These are phyloP conservation scores for Dioszegia crocea DNA, from an alignment of 768 basidiomycete genomes.

Conservation along the genomic window DNA sequence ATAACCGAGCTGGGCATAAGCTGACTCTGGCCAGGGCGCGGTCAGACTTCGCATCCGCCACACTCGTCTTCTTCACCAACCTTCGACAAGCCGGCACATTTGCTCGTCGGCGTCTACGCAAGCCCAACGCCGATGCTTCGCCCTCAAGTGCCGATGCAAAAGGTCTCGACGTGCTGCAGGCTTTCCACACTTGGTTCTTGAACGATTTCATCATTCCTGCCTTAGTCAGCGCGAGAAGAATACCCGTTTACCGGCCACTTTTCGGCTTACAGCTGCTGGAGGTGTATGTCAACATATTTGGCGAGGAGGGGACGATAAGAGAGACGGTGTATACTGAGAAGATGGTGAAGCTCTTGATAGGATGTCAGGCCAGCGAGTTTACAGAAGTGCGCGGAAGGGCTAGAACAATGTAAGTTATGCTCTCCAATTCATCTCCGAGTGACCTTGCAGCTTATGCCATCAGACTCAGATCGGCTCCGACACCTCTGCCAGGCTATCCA, in stretches of 20 bases:
- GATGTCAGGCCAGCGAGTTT: slow-evolving; percentile 45
- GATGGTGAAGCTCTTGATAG: slow-evolving; percentile 34
- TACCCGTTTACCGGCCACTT: slow-evolving; percentile 23
- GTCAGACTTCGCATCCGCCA: slow-evolving; percentile 30
- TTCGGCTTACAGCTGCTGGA: slow-evolving; percentile 23
- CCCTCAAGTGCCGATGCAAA: background rate
- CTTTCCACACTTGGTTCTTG: slow-evolving; percentile 20
- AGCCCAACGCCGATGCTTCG: slow-evolving; percentile 2
- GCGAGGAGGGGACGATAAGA: background rate
- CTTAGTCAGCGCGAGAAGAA: slow-evolving; percentile 18
- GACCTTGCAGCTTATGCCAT: background rate
- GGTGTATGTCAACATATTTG: slow-evolving; percentile 26
- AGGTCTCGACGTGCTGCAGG: background rate
- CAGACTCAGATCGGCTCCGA: slow-evolving; percentile 31
- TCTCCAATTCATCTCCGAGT: background rate
- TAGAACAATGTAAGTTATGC: slow-evolving; percentile 35
- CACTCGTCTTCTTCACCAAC: slow-evolving; percentile 22
- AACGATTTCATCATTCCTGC: slow-evolving; percentile 22
- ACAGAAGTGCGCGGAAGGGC: slow-evolving; percentile 40
- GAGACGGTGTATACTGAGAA: slow-evolving; percentile 23
- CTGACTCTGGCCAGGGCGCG: slow-evolving; percentile 12
- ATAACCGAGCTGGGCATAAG: background rate
- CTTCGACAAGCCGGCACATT: slow-evolving; percentile 4
- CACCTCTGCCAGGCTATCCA: slow-evolving; percentile 37
- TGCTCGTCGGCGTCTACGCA: background rate